Evolutionary conservation across 2,329 filamentous ascomycete genomes (phyloP).

Genomic region (Sclerotinia subarctica): DNA sequence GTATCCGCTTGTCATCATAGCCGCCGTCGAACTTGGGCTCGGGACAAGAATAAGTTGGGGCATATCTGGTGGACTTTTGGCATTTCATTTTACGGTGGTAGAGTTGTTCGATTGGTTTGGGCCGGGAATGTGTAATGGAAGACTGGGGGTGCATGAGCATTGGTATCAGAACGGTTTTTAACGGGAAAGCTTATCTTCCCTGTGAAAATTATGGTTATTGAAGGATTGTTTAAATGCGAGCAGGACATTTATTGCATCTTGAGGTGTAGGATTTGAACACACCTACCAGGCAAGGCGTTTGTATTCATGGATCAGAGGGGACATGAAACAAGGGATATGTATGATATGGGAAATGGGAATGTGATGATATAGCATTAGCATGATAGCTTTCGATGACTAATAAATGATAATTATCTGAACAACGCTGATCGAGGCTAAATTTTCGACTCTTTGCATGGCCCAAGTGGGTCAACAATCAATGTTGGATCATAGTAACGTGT

Average conservation of each 20-base stretch:
- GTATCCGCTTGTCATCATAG: conserved; percentile 66
- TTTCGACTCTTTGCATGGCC: not conserved
- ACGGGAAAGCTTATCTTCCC: not conserved
- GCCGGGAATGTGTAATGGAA: conserved; percentile 26
- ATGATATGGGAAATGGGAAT: not conserved
- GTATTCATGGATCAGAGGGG: not conserved
- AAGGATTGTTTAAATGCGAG: not conserved
- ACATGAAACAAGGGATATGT: not conserved
- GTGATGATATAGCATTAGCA: not conserved
- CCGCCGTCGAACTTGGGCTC: conserved; percentile 60
- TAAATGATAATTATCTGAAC: not conserved
- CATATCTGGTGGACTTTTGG: conserved; percentile 43
- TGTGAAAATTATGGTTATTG: not conserved
- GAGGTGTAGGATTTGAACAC: not conserved
- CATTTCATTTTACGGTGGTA: conserved; percentile 48
- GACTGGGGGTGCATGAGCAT: conserved; percentile 11
- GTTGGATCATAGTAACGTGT: not conserved
- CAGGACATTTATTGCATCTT: not conserved
- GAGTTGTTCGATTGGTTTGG: conserved; percentile 40
- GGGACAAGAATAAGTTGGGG: conserved; percentile 40
- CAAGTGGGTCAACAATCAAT: not conserved
- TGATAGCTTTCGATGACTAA: not conserved
- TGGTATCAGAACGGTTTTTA: conserved; percentile 11
- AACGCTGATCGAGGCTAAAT: not conserved
- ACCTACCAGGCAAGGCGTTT: conserved; percentile 2